These are phyloP conservation scores for Auxenochlorella pyrenoidosa DNA, from an alignment of 139 green algal species.

Conservation along the genomic window DNA sequence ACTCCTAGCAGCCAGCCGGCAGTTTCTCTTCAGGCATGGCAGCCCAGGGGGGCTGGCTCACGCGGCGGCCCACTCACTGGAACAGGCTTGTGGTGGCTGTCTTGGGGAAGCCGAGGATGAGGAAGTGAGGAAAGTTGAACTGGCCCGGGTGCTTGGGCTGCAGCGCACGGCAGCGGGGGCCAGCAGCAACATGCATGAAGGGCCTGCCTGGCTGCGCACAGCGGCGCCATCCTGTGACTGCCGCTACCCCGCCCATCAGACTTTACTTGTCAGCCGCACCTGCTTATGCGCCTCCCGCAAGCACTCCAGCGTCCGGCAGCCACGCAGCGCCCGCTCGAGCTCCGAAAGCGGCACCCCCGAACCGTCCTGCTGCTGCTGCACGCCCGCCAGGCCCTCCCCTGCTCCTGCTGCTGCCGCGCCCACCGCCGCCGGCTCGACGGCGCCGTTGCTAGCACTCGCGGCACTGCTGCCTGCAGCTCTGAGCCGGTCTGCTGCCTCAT, in stretches of 20 bases:
- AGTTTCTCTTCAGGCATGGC: no score
- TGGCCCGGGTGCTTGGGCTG: slow-evolving; percentile 12
- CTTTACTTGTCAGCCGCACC: not conserved
- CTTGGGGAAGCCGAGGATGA: slow-evolving; percentile 25
- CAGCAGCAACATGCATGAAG: not conserved
- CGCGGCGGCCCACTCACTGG: not conserved
- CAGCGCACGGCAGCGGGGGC: not conserved
- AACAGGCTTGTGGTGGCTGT: slow-evolving; percentile 23
- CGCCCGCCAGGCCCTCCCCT: not conserved
- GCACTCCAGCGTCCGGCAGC: slow-evolving; percentile 6
- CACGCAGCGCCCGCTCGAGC: slow-evolving; percentile 1
- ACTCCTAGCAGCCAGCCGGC: no score
- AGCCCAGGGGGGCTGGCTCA: no score
- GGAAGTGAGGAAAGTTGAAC: slow-evolving; percentile 31
- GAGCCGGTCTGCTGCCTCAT: not conserved
- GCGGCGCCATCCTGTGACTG: no score
- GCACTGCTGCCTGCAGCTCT: not conserved
- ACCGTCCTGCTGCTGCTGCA: not conserved
- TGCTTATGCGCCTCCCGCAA: slow-evolving; percentile 1
- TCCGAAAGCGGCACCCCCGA: not conserved
- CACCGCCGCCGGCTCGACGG: not conserved
- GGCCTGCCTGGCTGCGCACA: not conserved
- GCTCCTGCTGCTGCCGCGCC: not conserved
- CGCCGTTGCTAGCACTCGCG: not conserved
- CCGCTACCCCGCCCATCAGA: no score